Conservation (phyloP, 1,284 basidiomycete genomes). For the Ganoderma boninense region DNA sequence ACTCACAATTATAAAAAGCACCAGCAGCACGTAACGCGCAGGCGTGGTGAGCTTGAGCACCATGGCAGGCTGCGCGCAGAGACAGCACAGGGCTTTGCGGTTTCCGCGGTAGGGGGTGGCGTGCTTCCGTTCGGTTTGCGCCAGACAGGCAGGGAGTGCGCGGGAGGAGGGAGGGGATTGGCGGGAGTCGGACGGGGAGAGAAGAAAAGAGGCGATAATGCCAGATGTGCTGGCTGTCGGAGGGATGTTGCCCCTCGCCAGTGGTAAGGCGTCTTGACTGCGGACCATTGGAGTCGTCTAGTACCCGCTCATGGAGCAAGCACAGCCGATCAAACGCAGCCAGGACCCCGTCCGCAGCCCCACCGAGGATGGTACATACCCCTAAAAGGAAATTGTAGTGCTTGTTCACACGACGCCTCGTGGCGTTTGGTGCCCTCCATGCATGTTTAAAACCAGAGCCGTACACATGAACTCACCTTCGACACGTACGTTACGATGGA, state of each 20-base stretch:
- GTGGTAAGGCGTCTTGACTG: neutral
- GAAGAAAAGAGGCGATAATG: neutral
- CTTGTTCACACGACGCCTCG: neutral
- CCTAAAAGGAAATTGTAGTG: neutral
- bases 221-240: neutral
- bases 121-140: neutral
- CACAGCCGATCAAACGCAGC: neutral
- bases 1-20: slow-evolving; percentile 39
- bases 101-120: neutral
- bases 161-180: neutral
- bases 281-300: neutral
- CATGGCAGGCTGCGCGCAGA: slow-evolving; percentile 8
- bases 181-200: neutral
- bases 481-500: neutral
- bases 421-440: neutral
- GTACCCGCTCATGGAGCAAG: slow-evolving; percentile 1
- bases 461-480: neutral
- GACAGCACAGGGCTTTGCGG: neutral
- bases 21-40: slow-evolving; percentile 39
- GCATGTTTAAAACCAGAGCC: neutral
- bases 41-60: slow-evolving; percentile 37
- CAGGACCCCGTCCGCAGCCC: neutral
- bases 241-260: neutral
- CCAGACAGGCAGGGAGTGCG: neutral
- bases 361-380: neutral